Base-by-base conservation (phyloP, 2,329 filamentous ascomycete genomes). In the Didymella pomorum region DNA sequence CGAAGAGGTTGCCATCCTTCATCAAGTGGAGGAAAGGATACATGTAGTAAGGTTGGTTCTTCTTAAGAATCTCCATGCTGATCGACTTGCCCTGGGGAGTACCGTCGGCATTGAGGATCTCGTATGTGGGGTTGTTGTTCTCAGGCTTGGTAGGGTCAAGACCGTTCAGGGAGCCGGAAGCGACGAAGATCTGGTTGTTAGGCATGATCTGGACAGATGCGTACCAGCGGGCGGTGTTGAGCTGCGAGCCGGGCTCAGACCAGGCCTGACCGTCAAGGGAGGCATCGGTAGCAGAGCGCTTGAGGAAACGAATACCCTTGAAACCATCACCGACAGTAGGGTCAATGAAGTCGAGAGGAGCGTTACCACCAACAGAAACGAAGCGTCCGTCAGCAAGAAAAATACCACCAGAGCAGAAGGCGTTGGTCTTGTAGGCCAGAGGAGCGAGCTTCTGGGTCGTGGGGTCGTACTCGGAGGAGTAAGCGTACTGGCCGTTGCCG, bases 111-210 rank as follows among this genome's bases (percentile, higher is more conserved):
- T 82, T 81, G n/a, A 87, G 75, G 25, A 87, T 80, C 68, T 88
- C 86, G 69, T 86, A 87, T 2, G 85, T 88, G 2, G 86, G 86
- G 67, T 88, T 87, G 76, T 87, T 87, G 76, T 88, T 87, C 46
- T 80, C 76, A 4, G 73, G 72, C 56, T 82, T 78, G 8, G 79
- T 79, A 23, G 84, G 84, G 67, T 86, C 82, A 29, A 86, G 78
- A 44, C 84, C 85, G 65, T 87, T 88, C 60, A 84, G 72, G 66
- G 82, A 85, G 55, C 86, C 86, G 46, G 85, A 86, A 12, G 83
- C 84, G 45, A 89, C 85, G 59, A 88, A 86, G 37, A 88, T 74
- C 25, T 72, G 79, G 43, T 83, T 82, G 66, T 88, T 84, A 11
- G 81, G 78, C 77, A 89, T 78, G 12, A 81, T 85, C 71, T 87